Evolutionary conservation across 768 basidiomycete genomes (phyloP).

Genomic region (Daedalea quercina): DNA sequence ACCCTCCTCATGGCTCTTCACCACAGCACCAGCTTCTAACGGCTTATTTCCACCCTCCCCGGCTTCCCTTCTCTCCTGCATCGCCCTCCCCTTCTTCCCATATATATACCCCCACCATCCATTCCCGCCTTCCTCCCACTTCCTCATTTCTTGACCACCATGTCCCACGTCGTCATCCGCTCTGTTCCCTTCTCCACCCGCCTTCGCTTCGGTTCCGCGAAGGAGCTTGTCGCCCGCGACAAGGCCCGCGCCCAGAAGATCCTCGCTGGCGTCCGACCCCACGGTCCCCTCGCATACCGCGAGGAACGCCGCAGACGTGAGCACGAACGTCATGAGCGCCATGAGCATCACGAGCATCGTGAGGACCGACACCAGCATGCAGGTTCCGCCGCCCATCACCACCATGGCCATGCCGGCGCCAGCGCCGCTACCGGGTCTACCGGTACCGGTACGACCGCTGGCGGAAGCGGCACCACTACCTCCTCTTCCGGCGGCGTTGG

Average conservation of each 20-base stretch:
- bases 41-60: neutral
- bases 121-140: neutral
- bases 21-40: neutral
- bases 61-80: neutral
- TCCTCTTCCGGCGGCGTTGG: conserved; percentile 23
- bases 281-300: conserved; percentile 38
- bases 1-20: neutral
- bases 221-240: conserved; percentile 46
- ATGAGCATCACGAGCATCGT: neutral
- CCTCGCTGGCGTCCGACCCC: conserved; percentile 44
- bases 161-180: conserved; percentile 30
- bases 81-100: neutral
- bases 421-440: conserved; percentile 11
- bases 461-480: conserved; percentile 5
- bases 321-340: conserved; percentile 19
- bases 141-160: conserved; percentile 11
- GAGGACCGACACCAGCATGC: neutral
- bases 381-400: neutral
- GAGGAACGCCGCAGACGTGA: conserved; percentile 20
- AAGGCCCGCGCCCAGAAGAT: conserved; percentile 48
- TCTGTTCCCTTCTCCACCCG: conserved; percentile 41
- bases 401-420: conserved; percentile 10
- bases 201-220: conserved; percentile 33
- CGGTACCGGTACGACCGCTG: conserved; percentile 3
- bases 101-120: neutral